Evolutionary conservation across 345 rosid genomes (phyloP).

Genomic region (Barbarea vulgaris): DNA sequence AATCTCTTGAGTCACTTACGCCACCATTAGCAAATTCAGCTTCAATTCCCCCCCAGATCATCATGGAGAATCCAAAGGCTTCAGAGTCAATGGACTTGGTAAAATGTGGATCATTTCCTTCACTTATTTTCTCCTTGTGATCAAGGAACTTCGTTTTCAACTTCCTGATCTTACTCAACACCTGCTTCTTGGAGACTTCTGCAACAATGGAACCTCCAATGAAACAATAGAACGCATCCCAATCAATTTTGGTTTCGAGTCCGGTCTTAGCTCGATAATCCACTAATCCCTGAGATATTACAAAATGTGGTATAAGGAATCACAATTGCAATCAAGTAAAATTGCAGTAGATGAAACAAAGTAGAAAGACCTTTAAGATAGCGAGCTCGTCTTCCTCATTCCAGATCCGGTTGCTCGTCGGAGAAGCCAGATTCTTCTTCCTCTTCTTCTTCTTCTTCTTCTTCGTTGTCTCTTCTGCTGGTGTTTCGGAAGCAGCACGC

Average conservation of each 20-base stretch:
- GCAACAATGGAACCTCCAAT: conserved; percentile 1
- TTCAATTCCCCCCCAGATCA: conserved; percentile 20
- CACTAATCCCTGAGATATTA: conserved; percentile 14
- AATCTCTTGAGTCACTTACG: conserved; percentile 11
- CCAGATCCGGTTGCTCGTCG: conserved; percentile 18
- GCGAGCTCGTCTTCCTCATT: conserved; percentile 34
- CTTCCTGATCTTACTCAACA: conserved; percentile 27
- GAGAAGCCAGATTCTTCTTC: conserved; percentile 4
- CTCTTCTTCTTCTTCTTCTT: conserved; percentile 6
- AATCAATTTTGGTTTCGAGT: background rate
- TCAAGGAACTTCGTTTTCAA: background rate
- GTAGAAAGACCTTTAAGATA: conserved; percentile 17
- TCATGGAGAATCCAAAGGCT: conserved; percentile 32
- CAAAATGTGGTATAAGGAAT: background rate
- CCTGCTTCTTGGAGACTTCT: conserved; percentile 10
- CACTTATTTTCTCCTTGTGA: background rate
- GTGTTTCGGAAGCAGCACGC: background rate
- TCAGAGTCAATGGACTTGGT: conserved; percentile 30
- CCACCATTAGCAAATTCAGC: background rate
- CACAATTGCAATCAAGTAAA: background rate
- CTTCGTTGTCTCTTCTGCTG: background rate
- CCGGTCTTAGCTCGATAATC: conserved; percentile 25
- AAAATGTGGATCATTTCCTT: conserved; percentile 26
- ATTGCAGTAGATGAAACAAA: background rate
- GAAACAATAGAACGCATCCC: conserved; percentile 16